Evolutionary conservation across 768 basidiomycete genomes (phyloP), one percentile per base, ranked within the genome.

Genomic region (Amyloporia xantha): DNA sequence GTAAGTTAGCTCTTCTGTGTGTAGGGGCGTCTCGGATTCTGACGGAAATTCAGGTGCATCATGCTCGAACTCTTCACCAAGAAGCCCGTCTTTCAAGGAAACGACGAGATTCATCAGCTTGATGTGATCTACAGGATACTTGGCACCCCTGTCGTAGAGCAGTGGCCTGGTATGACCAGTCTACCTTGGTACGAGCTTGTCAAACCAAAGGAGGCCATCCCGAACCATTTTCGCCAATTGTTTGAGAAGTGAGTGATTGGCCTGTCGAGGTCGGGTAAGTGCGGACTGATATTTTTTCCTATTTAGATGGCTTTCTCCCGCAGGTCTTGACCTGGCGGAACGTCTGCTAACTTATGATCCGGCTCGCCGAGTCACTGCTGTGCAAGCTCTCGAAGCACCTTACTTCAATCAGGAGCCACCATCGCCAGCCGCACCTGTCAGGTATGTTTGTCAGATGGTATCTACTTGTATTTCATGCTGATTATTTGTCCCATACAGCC

Each of bases 111-210:
- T 36, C 86, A 94, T 58, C 96, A 99, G 63, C 77, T 99, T 6
- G 91, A 97, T 50, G 86, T 87, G 26, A 86, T 99, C 51, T 96
- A 91, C 71, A 82, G 79, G 58, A 77, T 94, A 35, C 77, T 96
- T 62, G 96, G 96, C 17, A 94, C 94, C 1, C 95, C 96, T 0
- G 83, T 80, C 21, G 64, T 78, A 10, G 80, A 84, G 25, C 79
- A 82, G 44, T 99, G 96, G 96, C 77, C 87, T 4, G 82, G 78
- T 12, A 70, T 97, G 33, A 74, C 78, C 9, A 83, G 83, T 60
- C 69, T 99, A 42, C 96, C 96, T 2, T 99, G 96, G 96, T 99
- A 91, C 62, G 96, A 99, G 64, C 77, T 99, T n/a, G 86, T 99
- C 43, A 93, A 91, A 64, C 93, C 95, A 1, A 85, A 80, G 59